Base-by-base conservation (phyloP, 805 yeast genomes). In the Barnettozyma californica region DNA sequence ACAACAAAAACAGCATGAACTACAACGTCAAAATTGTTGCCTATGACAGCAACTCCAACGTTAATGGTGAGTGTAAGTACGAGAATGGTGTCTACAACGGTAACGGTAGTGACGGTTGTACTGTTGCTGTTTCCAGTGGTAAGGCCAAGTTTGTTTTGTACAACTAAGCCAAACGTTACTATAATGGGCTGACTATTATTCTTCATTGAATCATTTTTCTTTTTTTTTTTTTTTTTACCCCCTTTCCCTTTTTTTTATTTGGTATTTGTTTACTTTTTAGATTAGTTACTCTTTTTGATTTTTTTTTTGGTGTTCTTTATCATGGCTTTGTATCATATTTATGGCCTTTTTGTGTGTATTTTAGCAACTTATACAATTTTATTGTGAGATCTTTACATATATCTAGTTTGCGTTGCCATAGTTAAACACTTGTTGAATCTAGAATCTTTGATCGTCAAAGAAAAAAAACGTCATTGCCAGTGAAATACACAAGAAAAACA, bases 1-100 rank as follows among this genome's bases (percentile, higher is more conserved):
- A 91, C 81, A 88, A 87, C 78, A 55, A 65, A 23, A 66, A 75
- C 25, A 70, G 90, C 47, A 76, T 83, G 63, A 83, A 82, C 76
- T 85, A 68, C 76, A 82, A 77, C 61, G 80, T 85, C 56, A 80
- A 80, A 73, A 90, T 92, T 63, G 94, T 77, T 48, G 90, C 83
- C 53, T 76, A 78, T 48, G 84, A 78, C 48, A 83, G 79, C 50
- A 23, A 29, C 21, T 72, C 80, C 47, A 66, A 70, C 35, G 75
- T 78, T 51, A 71, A 72, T 56, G 97, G 97, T 57, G 16, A 40
- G 18, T 40, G 43, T 40, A 16, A 25, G 21, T 40, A 40, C 23
- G 43, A 40, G 21, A 40, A 40, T 26, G 43, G 43, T 40, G 31
- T 16, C 33, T 40, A 40, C 43, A 40, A 40, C 20, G 89, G 88